phyloP scores from a whole-genome alignment of 129 eudicot genomes.

The Arctium minus region DNA sequence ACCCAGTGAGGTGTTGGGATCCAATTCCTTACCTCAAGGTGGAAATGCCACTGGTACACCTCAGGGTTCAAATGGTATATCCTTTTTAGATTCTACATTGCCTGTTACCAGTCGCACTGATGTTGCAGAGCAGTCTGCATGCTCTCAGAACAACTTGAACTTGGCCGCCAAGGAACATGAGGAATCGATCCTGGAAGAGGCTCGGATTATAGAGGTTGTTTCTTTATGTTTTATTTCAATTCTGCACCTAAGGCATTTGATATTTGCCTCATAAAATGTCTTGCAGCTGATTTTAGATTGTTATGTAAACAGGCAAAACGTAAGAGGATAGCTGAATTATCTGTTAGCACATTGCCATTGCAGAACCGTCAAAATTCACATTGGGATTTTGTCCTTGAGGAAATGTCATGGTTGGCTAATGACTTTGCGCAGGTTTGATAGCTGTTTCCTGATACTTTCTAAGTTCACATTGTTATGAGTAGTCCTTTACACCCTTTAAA shows the following conservation, averaged over 20 bases:
- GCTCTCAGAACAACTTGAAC: slow-evolving; percentile 32
- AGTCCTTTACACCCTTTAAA: slow-evolving; percentile 2
- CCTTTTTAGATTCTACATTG: slow-evolving; percentile 13
- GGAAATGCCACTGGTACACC: neutral
- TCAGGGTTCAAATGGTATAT: neutral
- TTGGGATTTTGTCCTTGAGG: slow-evolving; percentile 88
- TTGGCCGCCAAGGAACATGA: slow-evolving; percentile 53
- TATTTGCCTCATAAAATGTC: slow-evolving; percentile 4
- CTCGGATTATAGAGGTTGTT: slow-evolving; percentile 67
- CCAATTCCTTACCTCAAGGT: neutral
- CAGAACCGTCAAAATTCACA: slow-evolving; percentile 52
- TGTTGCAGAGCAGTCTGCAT: slow-evolving; percentile 32
- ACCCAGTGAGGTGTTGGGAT: slow-evolving; percentile 7
- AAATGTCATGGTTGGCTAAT: slow-evolving; percentile 94
- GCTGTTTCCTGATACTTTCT: neutral
- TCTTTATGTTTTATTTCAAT: neutral
- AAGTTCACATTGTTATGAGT: neutral
- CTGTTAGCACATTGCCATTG: slow-evolving; percentile 31
- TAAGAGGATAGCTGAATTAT: slow-evolving; percentile 71
- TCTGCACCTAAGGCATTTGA: neutral
- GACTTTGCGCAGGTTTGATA: slow-evolving; percentile 88
- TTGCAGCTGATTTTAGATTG: slow-evolving; percentile 15
- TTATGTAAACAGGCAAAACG: slow-evolving; percentile 58
- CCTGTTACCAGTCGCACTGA: slow-evolving; percentile 25
- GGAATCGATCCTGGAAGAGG: slow-evolving; percentile 72